Percentiles rank a stretch among this genome's conserved stretches.
Evolutionary conservation across 225 moss, liverwort and hornwort species (phyloP).

Genomic region (Marchantia paleacea): DNA sequence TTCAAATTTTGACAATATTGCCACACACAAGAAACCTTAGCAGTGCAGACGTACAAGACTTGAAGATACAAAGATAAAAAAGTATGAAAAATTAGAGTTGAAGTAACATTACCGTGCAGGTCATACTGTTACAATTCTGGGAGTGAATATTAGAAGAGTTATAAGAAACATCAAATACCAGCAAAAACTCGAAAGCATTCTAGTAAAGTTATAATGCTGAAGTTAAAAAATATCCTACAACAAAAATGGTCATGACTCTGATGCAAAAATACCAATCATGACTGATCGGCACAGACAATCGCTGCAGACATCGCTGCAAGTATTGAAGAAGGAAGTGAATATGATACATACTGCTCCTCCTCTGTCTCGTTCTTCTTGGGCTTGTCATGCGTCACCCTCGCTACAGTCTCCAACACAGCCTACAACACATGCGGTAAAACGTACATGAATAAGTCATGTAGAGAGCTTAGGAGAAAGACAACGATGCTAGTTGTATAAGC

Average conservation of each 20-base stretch:
- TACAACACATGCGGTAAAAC: slow-evolving; percentile 10
- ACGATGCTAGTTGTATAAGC: background rate
- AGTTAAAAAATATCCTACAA: background rate
- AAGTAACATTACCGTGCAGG: background rate
- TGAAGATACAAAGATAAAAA: no score
- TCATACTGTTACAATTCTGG: background rate
- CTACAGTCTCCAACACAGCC: slow-evolving; percentile 92
- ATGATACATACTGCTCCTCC: slow-evolving; percentile 56
- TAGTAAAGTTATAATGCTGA: background rate
- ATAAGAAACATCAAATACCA: background rate
- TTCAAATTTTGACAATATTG: background rate
- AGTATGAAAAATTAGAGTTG: no score
- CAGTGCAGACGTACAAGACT: background rate
- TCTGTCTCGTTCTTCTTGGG: slow-evolving; percentile 93
- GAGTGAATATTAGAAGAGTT: background rate
- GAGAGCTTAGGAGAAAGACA: background rate
- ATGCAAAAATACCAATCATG: background rate
- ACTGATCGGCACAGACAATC: background rate
- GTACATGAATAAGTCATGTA: background rate
- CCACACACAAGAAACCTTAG: background rate
- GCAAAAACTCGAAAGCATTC: background rate
- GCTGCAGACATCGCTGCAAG: background rate
- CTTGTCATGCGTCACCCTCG: slow-evolving; percentile 90
- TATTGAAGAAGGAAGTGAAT: background rate
- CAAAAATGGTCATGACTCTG: no score